Evolutionary conservation across 2,329 filamentous ascomycete species (phyloP).

Genomic region (Neofusicoccum ribis): DNA sequence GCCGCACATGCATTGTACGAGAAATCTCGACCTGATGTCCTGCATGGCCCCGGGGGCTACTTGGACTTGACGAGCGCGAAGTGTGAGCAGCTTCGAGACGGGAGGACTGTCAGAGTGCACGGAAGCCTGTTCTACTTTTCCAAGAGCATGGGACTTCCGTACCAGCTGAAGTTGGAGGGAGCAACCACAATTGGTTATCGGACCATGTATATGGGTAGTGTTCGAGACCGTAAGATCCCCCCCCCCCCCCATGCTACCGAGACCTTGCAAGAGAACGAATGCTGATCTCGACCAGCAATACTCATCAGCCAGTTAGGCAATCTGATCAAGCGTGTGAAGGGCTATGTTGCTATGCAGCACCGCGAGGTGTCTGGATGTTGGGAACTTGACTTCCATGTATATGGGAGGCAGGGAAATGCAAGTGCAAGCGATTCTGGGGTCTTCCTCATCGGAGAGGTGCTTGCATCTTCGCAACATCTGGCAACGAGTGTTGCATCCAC

Average conservation of each 20-base stretch:
- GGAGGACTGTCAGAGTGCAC: neutral
- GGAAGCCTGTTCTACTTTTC: neutral
- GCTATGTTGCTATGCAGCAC: neutral
- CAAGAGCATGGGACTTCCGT: constrained; percentile 31
- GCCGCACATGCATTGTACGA: neutral
- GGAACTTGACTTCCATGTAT: neutral
- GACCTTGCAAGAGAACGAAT: too few species aligned
- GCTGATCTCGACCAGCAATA: neutral
- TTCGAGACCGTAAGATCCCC: constrained; percentile 40
- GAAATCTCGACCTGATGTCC: neutral
- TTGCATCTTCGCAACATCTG: constrained; percentile 48
- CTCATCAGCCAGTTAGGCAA: neutral
- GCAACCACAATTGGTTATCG: constrained; percentile 47
- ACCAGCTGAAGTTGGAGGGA: constrained; percentile 54
- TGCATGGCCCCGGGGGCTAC: neutral
- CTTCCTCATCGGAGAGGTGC: constrained; percentile 50
- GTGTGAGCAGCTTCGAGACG: neutral
- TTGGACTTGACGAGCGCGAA: neutral
- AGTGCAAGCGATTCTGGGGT: constrained; percentile 25
- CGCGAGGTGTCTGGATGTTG: neutral
- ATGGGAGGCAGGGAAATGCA: neutral
- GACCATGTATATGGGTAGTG: constrained; percentile 48
- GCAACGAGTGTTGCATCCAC: constrained; percentile 47
- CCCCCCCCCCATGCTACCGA: too few species aligned
- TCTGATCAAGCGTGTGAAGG: neutral